Percentiles rank a stretch among this genome's conserved stretches.
phyloP scores from a whole-genome alignment of 2,329 filamentous ascomycete genomes.

The Epichloe bromicola region DNA sequence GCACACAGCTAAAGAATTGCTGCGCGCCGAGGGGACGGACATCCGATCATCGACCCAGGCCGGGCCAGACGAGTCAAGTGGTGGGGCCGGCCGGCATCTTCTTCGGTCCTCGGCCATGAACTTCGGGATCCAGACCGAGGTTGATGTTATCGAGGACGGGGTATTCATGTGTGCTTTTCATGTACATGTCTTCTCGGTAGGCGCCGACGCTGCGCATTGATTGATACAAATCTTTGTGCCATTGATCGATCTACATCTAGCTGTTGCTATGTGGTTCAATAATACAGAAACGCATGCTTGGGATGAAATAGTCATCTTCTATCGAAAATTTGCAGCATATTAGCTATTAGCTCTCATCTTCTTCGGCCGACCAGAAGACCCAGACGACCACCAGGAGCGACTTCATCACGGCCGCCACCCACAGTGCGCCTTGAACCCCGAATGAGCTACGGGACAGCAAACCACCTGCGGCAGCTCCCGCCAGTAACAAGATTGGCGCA shows the following conservation, averaged over 20 bases:
- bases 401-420: conserved; percentile 48
- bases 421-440: conserved; percentile 41
- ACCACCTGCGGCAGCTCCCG: conserved; percentile 38
- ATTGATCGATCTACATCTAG: neutral
- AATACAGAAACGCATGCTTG: neutral
- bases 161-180: too few relatives aligned
- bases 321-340: neutral
- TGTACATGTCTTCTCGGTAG: too few relatives aligned
- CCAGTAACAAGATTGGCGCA: conserved; percentile 35
- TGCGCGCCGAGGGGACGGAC: too few relatives aligned
- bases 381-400: conserved; percentile 41
- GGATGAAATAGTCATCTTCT: neutral
- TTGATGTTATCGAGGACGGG: too few relatives aligned
- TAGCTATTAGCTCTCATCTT: conserved; percentile 13
- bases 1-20: too few relatives aligned
- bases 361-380: conserved; percentile 45
- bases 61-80: too few relatives aligned
- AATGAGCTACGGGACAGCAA: conserved; percentile 32
- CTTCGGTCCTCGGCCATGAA: too few relatives aligned
- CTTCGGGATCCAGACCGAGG: too few relatives aligned
- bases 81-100: too few relatives aligned
- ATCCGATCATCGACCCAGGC: too few relatives aligned
- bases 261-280: neutral
- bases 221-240: too few relatives aligned
- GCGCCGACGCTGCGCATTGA: too few relatives aligned